phyloP scores from a whole-genome alignment of 2,329 filamentous ascomycete genomes.

The Sordariomycetes sp. region DNA sequence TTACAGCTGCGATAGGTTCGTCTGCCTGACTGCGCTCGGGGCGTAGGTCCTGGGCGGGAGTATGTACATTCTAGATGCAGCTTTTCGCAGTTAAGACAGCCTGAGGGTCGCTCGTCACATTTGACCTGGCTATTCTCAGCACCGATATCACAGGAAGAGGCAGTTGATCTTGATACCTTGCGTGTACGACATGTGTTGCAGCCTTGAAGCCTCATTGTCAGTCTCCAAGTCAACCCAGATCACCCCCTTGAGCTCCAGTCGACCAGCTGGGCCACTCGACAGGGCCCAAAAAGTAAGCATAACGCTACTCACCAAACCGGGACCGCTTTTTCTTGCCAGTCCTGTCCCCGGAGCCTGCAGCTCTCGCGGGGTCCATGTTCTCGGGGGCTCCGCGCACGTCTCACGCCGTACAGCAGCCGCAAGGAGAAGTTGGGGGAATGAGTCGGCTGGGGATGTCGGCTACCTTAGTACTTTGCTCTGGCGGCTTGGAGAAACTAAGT shows the following conservation, averaged over 20 bases:
- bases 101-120: conserved; percentile 9
- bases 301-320: conserved; percentile 1
- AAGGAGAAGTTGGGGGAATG: neutral
- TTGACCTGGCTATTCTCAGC: no score
- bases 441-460: conserved; percentile 3
- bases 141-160: no score
- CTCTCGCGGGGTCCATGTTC: neutral
- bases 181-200: neutral
- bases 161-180: no score
- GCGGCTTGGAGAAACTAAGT: neutral
- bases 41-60: neutral
- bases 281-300: neutral
- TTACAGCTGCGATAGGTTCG: conserved; percentile 4
- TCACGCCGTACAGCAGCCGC: neutral
- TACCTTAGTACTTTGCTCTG: neutral
- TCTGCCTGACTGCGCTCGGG: neutral
- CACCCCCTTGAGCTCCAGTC: no score
- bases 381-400: neutral
- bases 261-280: neutral
- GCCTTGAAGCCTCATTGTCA: neutral
- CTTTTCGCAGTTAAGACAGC: conserved; percentile 8
- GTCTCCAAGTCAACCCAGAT: neutral
- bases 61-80: conserved; percentile 5
- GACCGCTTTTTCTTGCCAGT: conserved; percentile 2
- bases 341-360: neutral